Evolutionary conservation across 768 basidiomycete genomes (phyloP).

Genomic region (Xerocomellus dryophilus): DNA sequence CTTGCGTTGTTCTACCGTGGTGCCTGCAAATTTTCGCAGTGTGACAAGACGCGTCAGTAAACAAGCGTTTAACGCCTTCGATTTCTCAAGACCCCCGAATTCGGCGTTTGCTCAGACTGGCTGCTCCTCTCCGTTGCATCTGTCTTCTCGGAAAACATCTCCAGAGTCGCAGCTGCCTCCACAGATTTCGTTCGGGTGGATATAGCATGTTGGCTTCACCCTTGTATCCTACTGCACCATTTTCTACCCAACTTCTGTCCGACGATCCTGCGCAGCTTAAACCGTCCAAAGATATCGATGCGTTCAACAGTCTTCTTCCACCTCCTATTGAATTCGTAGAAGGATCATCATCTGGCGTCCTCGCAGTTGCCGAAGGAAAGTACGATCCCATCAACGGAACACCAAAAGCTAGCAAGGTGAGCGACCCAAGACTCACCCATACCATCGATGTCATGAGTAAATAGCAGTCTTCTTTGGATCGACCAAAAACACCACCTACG

Average conservation of each 20-base stretch:
- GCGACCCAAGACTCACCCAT: constrained; percentile 15
- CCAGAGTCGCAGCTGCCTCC: constrained; percentile 1
- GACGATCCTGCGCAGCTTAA: constrained; percentile 57
- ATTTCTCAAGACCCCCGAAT: constrained; percentile 10
- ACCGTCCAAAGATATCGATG: constrained; percentile 67
- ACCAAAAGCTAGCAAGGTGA: constrained; percentile 53
- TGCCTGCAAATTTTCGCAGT: neutral
- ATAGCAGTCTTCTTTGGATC: constrained; percentile 16
- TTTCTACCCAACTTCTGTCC: constrained; percentile 46
- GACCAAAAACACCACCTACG: constrained; percentile 24
- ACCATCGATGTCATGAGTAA: constrained; percentile 1
- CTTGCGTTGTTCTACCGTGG: neutral
- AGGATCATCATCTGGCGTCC: constrained; percentile 74
- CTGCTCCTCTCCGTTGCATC: constrained; percentile 12
- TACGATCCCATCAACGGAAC: constrained; percentile 79
- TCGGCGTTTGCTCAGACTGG: constrained; percentile 16
- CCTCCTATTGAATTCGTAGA: constrained; percentile 83
- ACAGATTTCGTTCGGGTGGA: constrained; percentile 9
- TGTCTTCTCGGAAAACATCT: constrained; percentile 5
- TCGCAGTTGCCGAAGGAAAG: constrained; percentile 70
- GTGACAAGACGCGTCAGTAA: constrained; percentile 17
- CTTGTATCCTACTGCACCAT: constrained; percentile 51
- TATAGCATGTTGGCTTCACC: constrained; percentile 66
- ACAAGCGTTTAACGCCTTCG: constrained; percentile 22
- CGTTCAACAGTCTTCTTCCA: constrained; percentile 75